These are phyloP conservation scores for Penicillium atrosanguineum DNA, from an alignment of 495 filamentous ascomycete species.

Conservation along the genomic window DNA sequence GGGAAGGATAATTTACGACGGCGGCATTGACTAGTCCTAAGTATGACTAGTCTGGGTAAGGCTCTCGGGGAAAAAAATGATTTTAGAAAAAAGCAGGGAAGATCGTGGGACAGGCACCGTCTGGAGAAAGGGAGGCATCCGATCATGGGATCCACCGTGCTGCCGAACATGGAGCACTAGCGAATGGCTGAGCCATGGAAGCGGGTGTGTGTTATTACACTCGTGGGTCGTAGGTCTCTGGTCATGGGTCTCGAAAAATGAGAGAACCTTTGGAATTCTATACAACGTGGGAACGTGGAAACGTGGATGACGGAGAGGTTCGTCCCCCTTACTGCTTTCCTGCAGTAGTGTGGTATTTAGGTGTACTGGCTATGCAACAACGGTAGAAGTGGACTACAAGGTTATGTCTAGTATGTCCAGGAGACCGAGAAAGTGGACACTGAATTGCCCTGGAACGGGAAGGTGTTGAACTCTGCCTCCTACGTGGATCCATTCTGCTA, in stretches of 20 bases:
- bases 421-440: not conserved
- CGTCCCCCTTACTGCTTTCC: not conserved
- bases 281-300: constrained; percentile 5
- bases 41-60: not conserved
- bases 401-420: not conserved
- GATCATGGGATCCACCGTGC: constrained; percentile 11
- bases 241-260: not conserved
- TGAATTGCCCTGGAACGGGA: not conserved
- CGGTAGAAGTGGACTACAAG: not conserved
- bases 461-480: not conserved
- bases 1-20: constrained; percentile 3
- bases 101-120: constrained; percentile 20
- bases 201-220: not conserved
- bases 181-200: constrained; percentile 11
- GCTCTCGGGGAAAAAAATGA: constrained; percentile 5
- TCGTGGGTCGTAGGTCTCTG: not conserved
- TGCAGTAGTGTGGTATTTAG: not conserved
- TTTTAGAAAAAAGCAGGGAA: constrained; percentile 16
- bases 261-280: constrained; percentile 10
- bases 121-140: constrained; percentile 6
- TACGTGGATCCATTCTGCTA: not conserved
- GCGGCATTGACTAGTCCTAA: not conserved
- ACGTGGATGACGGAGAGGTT: constrained; percentile 2
- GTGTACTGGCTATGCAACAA: not conserved
- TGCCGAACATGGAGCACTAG: constrained; percentile 11